A percentile compares a stretch with the other conserved stretches of the same genome.
Evolutionary conservation across 768 basidiomycete species (phyloP).

Genomic region (Chalciporus piperatus): DNA sequence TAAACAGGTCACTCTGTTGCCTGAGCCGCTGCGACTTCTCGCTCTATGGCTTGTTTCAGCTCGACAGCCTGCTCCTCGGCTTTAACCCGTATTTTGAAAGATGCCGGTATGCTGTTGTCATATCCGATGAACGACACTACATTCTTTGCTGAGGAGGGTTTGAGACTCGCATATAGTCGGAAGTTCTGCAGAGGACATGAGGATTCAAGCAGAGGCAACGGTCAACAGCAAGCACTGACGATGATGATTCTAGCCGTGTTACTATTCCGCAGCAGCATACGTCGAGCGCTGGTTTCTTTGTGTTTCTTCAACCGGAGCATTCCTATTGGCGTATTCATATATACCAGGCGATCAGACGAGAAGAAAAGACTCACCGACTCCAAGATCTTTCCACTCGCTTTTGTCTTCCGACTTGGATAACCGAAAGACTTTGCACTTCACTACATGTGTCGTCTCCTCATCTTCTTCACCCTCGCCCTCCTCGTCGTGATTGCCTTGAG

Average conservation of each 20-base stretch:
- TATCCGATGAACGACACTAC: constrained; percentile 67
- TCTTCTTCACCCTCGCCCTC: constrained; percentile 83
- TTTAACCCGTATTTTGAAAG: constrained; percentile 61
- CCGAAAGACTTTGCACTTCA: constrained; percentile 62
- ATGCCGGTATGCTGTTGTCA: constrained; percentile 50
- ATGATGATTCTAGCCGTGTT: constrained; percentile 72
- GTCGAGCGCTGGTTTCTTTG: constrained; percentile 54
- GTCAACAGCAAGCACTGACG: constrained; percentile 41
- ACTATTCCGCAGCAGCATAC: constrained; percentile 70
- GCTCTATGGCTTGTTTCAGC: constrained; percentile 58
- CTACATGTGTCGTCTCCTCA: constrained; percentile 61
- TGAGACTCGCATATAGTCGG: constrained; percentile 58
- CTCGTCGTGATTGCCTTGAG: constrained; percentile 48
- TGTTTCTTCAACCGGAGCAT: constrained; percentile 72
- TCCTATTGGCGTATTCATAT: constrained; percentile 39
- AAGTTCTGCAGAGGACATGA: constrained; percentile 58
- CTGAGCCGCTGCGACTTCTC: constrained; percentile 54
- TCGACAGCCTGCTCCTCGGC: constrained; percentile 55
- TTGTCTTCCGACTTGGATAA: constrained; percentile 49
- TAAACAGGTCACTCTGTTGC: constrained; percentile 7
- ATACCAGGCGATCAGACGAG: neutral
- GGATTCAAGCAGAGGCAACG: neutral
- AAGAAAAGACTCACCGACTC: constrained; percentile 51
- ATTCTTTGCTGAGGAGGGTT: constrained; percentile 50
- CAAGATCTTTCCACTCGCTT: constrained; percentile 61